Base-by-base conservation (phyloP, 2,329 filamentous ascomycete species). In the Cordyceps militaris region DNA sequence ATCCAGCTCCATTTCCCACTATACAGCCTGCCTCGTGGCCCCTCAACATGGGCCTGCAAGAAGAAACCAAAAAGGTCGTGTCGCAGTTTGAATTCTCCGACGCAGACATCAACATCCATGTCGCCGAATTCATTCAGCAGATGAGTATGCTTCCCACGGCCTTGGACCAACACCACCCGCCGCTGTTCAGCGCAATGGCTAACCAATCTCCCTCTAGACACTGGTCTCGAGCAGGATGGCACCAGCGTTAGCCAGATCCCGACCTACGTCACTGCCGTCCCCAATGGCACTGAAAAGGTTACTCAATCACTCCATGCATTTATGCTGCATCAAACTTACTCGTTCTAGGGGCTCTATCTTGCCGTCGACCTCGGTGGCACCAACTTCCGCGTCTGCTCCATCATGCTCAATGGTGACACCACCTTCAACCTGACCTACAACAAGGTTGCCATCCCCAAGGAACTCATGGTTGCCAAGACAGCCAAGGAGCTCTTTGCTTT, bases 351-450 rank as follows among this genome's bases (percentile, higher is more conserved):
- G 49, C 79, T 97, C 40, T 99, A 97, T 75, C 85, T 99, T 69
- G 93, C 94, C 40, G 92, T 99, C 63, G 94, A 99, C 69, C 82
- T 99, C n/a, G 94, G 94, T 61, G 94, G 94, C 66, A 99, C 94
- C 63, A 99, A 99, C 77, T 96, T 97, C 75, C 88, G 94, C 66
- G 94, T 99, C 67, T 99, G 94, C 77, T 97, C 93, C 44, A 88
- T 99, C 67, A 83, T 89, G 65, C 80, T 99, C 61, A 92, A 96
- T 70, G 94, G 94, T 68, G 91, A 97, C 76, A 92, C 88, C 66
- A 97, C 91, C 58, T 97, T 97, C 79, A 90, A 89, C 73, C 83
- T 97, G 66, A 95, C 88, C 55, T 95, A 91, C 76, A 90, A 85
- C 74, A 97, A 97, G 76, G 88, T 95, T 58, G 83, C 91, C 61